A percentile compares a stretch with the other conserved stretches of the same genome.
phyloP scores from a whole-genome alignment of 768 basidiomycete species.

The Suillus alpinus region DNA sequence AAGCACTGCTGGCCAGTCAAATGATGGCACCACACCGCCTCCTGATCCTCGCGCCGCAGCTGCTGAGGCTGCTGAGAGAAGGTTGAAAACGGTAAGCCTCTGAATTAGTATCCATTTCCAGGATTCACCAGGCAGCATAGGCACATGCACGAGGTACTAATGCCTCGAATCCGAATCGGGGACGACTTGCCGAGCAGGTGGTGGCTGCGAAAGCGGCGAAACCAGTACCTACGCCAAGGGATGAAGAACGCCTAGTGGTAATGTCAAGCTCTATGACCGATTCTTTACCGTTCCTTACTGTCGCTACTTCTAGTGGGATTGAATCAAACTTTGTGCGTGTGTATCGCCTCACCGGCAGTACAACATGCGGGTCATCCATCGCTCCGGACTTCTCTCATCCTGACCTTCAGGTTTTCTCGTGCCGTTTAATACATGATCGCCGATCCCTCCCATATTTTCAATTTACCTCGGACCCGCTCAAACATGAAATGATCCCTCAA shows the following conservation, averaged over 20 bases:
- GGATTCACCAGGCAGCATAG: conserved; percentile 30
- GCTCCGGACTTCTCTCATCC: conserved; percentile 16
- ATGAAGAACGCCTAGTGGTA: conserved; percentile 45
- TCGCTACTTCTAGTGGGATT: conserved; percentile 42
- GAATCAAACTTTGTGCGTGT: conserved; percentile 23
- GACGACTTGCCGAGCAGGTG: conserved; percentile 41
- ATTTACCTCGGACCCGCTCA: conserved; percentile 31
- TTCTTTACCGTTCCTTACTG: conserved; percentile 24
- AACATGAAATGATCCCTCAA: conserved; percentile 22
- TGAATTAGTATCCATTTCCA: conserved; percentile 11
- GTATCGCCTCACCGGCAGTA: conserved; percentile 20
- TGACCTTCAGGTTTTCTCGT: conserved; percentile 35
- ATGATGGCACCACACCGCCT: conserved; percentile 23
- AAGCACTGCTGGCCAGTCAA: conserved; percentile 28
- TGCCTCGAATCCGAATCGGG: conserved; percentile 44
- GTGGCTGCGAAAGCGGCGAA: conserved; percentile 37
- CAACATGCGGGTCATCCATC: conserved; percentile 17
- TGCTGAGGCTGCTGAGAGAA: conserved; percentile 61
- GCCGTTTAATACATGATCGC: conserved; percentile 31
- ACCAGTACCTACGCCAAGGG: conserved; percentile 36
- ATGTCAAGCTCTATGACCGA: conserved; percentile 25
- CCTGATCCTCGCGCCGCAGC: conserved; percentile 52
- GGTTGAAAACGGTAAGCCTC: conserved; percentile 51
- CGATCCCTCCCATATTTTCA: conserved; percentile 19
- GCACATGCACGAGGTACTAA: conserved; percentile 41